Evolutionary conservation across 2,329 filamentous ascomycete genomes (phyloP), one percentile per base, ranked within the genome.

Genomic region (Byssoonygena ceratinophila): DNA sequence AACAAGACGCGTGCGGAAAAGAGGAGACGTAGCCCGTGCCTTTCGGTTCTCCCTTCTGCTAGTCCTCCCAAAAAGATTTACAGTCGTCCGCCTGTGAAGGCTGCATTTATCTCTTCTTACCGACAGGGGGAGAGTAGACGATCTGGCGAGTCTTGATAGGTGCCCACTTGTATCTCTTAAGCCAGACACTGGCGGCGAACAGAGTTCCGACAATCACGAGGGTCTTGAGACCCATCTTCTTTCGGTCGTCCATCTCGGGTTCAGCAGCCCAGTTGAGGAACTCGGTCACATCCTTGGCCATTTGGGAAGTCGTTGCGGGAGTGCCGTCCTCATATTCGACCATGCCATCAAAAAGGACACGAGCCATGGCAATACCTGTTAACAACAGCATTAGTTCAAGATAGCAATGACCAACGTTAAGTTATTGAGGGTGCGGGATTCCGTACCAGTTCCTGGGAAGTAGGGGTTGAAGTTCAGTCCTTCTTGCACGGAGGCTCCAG

Each of bases 381-480:
- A n/a, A n/a, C n/a, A 27, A 31, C 14, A 49, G 40, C 23, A 9
- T 44, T 44, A 44, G 40, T 12, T 16, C 16, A 29, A 4, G n/a
- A n/a, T n/a, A n/a, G n/a, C n/a, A n/a, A n/a, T n/a, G n/a, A n/a
- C n/a, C n/a, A n/a, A n/a, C n/a, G n/a, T n/a, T n/a, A n/a, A n/a
- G n/a, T n/a, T n/a, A n/a, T n/a, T n/a, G n/a, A n/a, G n/a, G n/a
- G 22, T 40, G n/a, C 7, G 16, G n/a, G 46, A 9, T 20, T 25
- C 67, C 48, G 18, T 68, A 76, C 91, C 91, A 63, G 92, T 97
- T 68, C 92, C 92, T 54, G 92, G 92, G 84, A 98, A 98, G 80
- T 96, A 98, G 56, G 92, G 92, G 82, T 98, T 98, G 83, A 98
- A 98, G 83, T 97, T 96, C 74, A 98, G 83, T 66, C 92, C 92